Conservation (phyloP, 2,329 filamentous ascomycete genomes). For the Apiospora arundinis region DNA sequence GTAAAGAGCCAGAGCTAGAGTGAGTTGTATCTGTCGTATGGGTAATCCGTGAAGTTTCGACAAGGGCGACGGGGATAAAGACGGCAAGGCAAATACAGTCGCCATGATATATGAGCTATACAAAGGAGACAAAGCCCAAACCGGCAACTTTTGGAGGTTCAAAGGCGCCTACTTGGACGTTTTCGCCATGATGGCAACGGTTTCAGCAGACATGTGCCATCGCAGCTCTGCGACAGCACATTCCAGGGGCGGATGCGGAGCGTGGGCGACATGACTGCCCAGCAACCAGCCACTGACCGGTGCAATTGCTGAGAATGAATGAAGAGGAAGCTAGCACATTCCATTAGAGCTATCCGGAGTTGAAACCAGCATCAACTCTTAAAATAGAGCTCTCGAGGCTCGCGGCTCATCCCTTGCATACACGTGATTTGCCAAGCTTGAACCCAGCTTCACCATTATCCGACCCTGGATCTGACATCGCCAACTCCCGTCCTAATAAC, state of each 20-base stretch:
- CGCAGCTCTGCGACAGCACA: conserved; percentile 14
- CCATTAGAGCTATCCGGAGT: background rate
- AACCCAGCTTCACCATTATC: background rate
- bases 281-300: background rate
- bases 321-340: background rate
- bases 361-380: background rate
- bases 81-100: background rate
- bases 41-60: conserved; percentile 8
- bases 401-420: conserved; percentile 3
- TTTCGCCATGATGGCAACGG: background rate
- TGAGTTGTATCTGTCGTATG: background rate
- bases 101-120: background rate
- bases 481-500: too few relatives aligned
- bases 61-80: conserved; percentile 11
- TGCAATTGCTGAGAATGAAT: background rate
- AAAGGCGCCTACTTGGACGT: conserved; percentile 1
- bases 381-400: background rate
- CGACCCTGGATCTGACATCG: too few relatives aligned
- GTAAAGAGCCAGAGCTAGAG: background rate
- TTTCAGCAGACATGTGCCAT: background rate
- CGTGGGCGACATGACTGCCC: background rate
- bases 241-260: conserved; percentile 18
- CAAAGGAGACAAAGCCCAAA: background rate
- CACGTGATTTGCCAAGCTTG: background rate
- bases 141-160: background rate